Base-by-base conservation (phyloP, 2,329 filamentous ascomycete genomes). In the Chaetomiaceae sp. region DNA sequence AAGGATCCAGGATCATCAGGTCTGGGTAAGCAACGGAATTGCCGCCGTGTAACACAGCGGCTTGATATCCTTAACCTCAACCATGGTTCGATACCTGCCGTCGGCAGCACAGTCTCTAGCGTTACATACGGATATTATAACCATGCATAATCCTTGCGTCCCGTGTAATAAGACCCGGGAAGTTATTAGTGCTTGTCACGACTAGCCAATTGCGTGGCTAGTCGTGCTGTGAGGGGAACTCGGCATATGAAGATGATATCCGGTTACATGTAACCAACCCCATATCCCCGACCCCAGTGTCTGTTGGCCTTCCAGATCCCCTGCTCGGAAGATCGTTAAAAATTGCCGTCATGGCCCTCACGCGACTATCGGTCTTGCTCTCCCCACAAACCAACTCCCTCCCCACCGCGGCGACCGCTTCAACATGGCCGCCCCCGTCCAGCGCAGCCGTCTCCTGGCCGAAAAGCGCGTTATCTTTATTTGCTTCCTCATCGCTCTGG, bases 401-500 rank as follows among this genome's bases (percentile, higher is more conserved):
- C 9, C 11, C 36, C 10, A 23, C 20, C 13, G 13, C 37, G 1
- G 11, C 27, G 10, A 9, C 41, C 27, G 11, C 14, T 1, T 6
- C 38, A 13, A 10, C n/a, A 29, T 25, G 21, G 13, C 20, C 21
- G 5, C 8, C 8, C 14, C 33, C 2, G 8, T 34, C 13, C 14
- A n/a, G 7, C 25, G 36, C 34, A 33, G 46, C 45, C 45, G 34
- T 9, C 30, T 60, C 29, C 48, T 51, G 18, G 41, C 52, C 40
- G 57, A 61, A 45, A 64, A 65, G 63, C 48, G 64, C 67, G 7
- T 66, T 70, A 38, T 72, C 71, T 0, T 66, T 62, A 44, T 70
- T 64, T 41, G 58, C 54, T 55, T 62, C 37, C 30, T 73, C 6
- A 67, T 73, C 11, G 70, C 70, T 0, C 70, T 72, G 63, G 67